phyloP scores from a whole-genome alignment of 371 early-diverging fungal species.

The Apophysomyces variabilis region DNA sequence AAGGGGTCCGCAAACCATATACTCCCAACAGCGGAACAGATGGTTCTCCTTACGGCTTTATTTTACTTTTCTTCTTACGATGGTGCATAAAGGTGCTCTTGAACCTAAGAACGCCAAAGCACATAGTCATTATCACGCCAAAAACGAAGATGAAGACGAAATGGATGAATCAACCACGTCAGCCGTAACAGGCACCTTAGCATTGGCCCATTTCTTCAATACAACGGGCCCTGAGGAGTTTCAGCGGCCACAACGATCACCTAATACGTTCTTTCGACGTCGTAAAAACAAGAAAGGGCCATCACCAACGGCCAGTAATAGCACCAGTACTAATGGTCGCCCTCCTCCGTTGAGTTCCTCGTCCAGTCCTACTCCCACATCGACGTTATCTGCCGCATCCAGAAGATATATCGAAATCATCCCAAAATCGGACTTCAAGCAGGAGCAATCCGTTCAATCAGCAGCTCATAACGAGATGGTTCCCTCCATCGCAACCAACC shows the following conservation, averaged over 20 bases:
- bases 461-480: not conserved
- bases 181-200: constrained; percentile 35
- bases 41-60: not conserved
- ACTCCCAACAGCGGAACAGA: not conserved
- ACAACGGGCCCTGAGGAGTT: constrained; percentile 43
- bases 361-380: not conserved
- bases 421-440: constrained; percentile 17
- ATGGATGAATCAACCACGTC: not conserved
- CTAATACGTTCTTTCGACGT: constrained; percentile 24
- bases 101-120: constrained; percentile 41
- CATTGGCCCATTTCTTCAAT: constrained; percentile 37
- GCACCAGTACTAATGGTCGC: not conserved
- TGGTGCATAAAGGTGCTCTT: constrained; percentile 27
- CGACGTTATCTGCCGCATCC: constrained; percentile 9
- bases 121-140: constrained; percentile 14
- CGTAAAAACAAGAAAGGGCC: constrained; percentile 8
- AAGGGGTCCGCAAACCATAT: not conserved
- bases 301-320: constrained; percentile 1
- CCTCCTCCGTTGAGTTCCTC: constrained; percentile 6
- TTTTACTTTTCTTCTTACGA: not conserved
- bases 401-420: constrained; percentile 33
- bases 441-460: not conserved
- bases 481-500: not conserved
- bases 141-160: constrained; percentile 26
- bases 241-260: constrained; percentile 21